A percentile compares a stretch with the other conserved stretches of the same genome.
Evolutionary conservation across 352 stramenopile species (phyloP).

Genomic region (Pythium insidiosum): DNA sequence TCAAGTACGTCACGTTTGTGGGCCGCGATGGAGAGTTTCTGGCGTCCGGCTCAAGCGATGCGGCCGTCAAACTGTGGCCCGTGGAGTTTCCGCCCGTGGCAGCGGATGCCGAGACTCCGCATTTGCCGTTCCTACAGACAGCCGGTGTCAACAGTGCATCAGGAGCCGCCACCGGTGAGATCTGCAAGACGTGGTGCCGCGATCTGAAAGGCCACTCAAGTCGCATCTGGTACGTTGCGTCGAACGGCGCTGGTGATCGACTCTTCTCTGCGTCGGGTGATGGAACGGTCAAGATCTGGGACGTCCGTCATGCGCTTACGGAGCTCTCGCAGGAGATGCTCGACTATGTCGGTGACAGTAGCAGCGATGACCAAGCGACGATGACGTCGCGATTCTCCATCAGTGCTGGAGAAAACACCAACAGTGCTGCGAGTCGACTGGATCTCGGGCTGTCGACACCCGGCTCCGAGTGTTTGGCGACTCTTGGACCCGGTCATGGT

Average conservation of each 20-base stretch:
- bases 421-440: too few relatives aligned
- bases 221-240: slow-evolving; percentile 76
- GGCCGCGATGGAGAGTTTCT: slow-evolving; percentile 78
- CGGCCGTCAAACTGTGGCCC: slow-evolving; percentile 82
- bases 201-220: slow-evolving; percentile 73
- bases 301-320: slow-evolving; percentile 45
- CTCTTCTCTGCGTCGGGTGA: slow-evolving; percentile 78
- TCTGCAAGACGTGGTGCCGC: slow-evolving; percentile 47
- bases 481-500: slow-evolving; percentile 28
- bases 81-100: slow-evolving; percentile 58
- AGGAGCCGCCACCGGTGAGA: slow-evolving; percentile 15
- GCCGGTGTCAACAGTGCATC: background rate
- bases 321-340: slow-evolving; percentile 26
- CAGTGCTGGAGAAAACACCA: too few relatives aligned
- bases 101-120: too few relatives aligned
- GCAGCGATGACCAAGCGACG: slow-evolving; percentile 9
- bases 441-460: background rate
- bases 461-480: slow-evolving; percentile 12
- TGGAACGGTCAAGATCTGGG: slow-evolving; percentile 82
- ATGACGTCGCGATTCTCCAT: slow-evolving; percentile 1
- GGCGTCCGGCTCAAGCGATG: slow-evolving; percentile 78
- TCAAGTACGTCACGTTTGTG: slow-evolving; percentile 86
- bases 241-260: slow-evolving; percentile 49
- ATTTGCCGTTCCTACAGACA: background rate
- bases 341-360: slow-evolving; percentile 20